Percentiles rank a stretch among this genome's conserved stretches.
Evolutionary conservation across 2,329 filamentous ascomycete species (phyloP).

Genomic region (Hymenoscyphus fructigenus): DNA sequence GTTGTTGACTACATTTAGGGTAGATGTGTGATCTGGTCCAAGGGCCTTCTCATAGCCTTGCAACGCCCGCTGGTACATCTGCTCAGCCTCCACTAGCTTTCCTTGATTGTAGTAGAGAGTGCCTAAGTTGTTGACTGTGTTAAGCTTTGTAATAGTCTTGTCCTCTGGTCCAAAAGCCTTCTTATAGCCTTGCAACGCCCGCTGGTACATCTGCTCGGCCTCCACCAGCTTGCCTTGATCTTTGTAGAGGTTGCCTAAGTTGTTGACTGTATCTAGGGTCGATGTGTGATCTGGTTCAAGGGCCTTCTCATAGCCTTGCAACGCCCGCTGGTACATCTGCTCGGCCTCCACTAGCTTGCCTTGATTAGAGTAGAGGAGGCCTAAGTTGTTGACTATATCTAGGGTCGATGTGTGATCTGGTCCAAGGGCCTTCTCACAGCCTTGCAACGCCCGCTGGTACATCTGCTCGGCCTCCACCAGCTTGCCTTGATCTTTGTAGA

Average conservation of each 20-base stretch:
- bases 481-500: no score
- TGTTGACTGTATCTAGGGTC: not conserved
- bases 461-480: no score
- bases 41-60: constrained; percentile 27
- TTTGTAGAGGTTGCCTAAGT: not conserved
- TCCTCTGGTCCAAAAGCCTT: constrained; percentile 25
- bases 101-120: constrained; percentile 28
- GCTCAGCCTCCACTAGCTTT: constrained; percentile 31
- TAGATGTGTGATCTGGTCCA: no score
- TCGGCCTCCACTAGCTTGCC: constrained; percentile 32
- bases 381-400: constrained; percentile 26
- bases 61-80: constrained; percentile 25
- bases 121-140: no score
- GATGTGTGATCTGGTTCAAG: constrained; percentile 1
- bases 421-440: constrained; percentile 13
- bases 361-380: constrained; percentile 27
- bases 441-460: no score
- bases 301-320: constrained; percentile 28
- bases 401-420: constrained; percentile 9
- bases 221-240: constrained; percentile 15
- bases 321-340: constrained; percentile 25
- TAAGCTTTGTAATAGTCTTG: no score
- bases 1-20: no score
- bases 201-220: constrained; percentile 24
- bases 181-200: constrained; percentile 19